Percentiles rank a stretch among this genome's conserved stretches.
phyloP scores from a whole-genome alignment of 2,329 filamentous ascomycete genomes.

The Coleophoma cylindrospora region DNA sequence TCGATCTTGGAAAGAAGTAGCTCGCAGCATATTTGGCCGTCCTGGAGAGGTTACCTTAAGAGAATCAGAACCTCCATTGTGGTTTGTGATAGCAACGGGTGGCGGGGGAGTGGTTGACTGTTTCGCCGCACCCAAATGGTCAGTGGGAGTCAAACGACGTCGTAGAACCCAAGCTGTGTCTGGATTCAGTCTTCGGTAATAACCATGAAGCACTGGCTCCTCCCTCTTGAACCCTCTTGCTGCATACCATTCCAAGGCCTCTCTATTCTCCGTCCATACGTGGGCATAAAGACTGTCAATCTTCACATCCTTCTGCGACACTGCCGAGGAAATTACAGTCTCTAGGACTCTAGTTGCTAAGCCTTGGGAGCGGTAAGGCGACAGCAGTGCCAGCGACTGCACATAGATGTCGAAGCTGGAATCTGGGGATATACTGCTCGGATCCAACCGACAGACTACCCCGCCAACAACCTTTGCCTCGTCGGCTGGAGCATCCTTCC shows the following conservation, averaged over 20 bases:
- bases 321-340: conserved; percentile 21
- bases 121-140: conserved; percentile 12
- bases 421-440: conserved; percentile 20
- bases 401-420: conserved; percentile 52
- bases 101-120: conserved; percentile 26
- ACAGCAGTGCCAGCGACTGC: conserved; percentile 57
- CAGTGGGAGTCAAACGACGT: conserved; percentile 28
- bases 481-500: conserved; percentile 36
- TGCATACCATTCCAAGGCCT: conserved; percentile 58
- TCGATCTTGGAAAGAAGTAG: conserved; percentile 50
- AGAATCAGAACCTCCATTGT: conserved; percentile 53
- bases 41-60: neutral
- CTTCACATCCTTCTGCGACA: conserved; percentile 5
- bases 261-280: conserved; percentile 63
- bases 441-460: conserved; percentile 56
- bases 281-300: conserved; percentile 53
- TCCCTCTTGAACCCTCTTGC: conserved; percentile 49
- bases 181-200: conserved; percentile 59
- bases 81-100: conserved; percentile 46
- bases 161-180: conserved; percentile 56
- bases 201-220: conserved; percentile 41
- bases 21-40: conserved; percentile 1
- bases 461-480: conserved; percentile 52
- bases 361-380: conserved; percentile 57
- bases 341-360: conserved; percentile 51